These are phyloP conservation scores for Ogataea paradorogensis DNA, from an alignment of 805 yeast species.

Conservation along the genomic window DNA sequence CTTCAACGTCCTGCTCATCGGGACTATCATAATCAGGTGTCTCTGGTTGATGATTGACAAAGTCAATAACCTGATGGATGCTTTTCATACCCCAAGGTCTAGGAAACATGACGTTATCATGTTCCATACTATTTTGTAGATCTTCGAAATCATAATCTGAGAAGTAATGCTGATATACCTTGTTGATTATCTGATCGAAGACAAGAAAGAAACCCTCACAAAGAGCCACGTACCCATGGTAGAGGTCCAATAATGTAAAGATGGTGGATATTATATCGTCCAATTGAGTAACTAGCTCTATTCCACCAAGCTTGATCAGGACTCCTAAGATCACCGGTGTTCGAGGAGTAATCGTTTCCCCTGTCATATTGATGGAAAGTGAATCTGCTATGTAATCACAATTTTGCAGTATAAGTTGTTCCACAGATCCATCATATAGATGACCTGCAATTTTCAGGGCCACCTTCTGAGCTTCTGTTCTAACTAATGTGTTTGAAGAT, in stretches of 20 bases:
- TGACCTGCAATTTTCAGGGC: constrained; percentile 47
- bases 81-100: constrained; percentile 61
- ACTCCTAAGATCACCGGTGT: constrained; percentile 68
- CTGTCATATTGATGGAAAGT: constrained; percentile 64
- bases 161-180: constrained; percentile 41
- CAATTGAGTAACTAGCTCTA: constrained; percentile 58
- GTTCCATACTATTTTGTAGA: constrained; percentile 16
- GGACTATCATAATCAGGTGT: constrained; percentile 19
- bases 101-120: constrained; percentile 30
- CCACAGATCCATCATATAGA: constrained; percentile 56
- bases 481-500: constrained; percentile 41
- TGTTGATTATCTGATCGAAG: constrained; percentile 57
- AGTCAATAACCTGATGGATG: constrained; percentile 41
- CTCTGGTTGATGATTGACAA: constrained; percentile 39
- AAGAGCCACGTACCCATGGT: constrained; percentile 74
- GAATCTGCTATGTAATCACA: constrained; percentile 80
- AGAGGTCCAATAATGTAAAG: constrained; percentile 75
- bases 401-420: constrained; percentile 57
- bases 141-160: constrained; percentile 25
- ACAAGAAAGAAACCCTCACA: constrained; percentile 73
- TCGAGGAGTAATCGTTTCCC: constrained; percentile 71
- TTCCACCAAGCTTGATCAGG: constrained; percentile 68
- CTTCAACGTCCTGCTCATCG: constrained; percentile 15
- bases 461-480: constrained; percentile 53
- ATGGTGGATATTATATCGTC: constrained; percentile 67